These are phyloP conservation scores for Chalara sp. DNA, from an alignment of 2,329 filamentous ascomycete genomes.

Conservation along the genomic window DNA sequence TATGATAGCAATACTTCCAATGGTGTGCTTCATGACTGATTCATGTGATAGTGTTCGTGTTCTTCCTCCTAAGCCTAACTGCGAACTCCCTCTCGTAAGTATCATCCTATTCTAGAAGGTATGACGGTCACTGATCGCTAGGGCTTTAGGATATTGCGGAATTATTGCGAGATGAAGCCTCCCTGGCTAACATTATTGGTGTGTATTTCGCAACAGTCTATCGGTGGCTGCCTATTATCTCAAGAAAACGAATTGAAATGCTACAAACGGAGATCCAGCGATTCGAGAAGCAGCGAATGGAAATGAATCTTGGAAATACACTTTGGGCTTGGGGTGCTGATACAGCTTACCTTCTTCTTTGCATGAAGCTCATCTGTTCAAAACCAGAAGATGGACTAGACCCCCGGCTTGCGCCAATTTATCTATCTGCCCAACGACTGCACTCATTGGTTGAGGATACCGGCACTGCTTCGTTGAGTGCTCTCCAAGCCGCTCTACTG, in stretches of 20 bases:
- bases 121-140: too few relatives aligned
- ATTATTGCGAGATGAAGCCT: slow-evolving; percentile 31
- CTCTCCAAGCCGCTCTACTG: slow-evolving; percentile 39
- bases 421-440: slow-evolving; percentile 37
- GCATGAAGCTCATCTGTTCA: slow-evolving; percentile 40
- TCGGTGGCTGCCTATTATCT: slow-evolving; percentile 41
- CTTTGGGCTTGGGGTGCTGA: slow-evolving; percentile 38
- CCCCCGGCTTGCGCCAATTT: slow-evolving; percentile 31
- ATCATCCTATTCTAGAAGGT: slow-evolving; percentile 1
- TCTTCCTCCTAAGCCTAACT: slow-evolving; percentile 30
- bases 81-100: slow-evolving; percentile 33
- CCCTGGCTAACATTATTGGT: slow-evolving; percentile 31
- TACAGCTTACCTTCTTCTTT: slow-evolving; percentile 38
- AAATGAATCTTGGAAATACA: slow-evolving; percentile 31
- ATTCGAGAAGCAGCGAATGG: background rate
- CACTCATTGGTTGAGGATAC: slow-evolving; percentile 33
- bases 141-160: slow-evolving; percentile 30
- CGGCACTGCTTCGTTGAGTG: slow-evolving; percentile 34
- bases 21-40: slow-evolving; percentile 3
- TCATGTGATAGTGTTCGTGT: slow-evolving; percentile 19
- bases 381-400: slow-evolving; percentile 29
- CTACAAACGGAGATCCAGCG: too few relatives aligned
- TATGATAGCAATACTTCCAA: slow-evolving; percentile 5
- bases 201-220: slow-evolving; percentile 39
- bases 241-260: slow-evolving; percentile 33